These are phyloP conservation scores for Silene vulgaris DNA, from an alignment of 179 eudicot genomes.

Conservation along the genomic window DNA sequence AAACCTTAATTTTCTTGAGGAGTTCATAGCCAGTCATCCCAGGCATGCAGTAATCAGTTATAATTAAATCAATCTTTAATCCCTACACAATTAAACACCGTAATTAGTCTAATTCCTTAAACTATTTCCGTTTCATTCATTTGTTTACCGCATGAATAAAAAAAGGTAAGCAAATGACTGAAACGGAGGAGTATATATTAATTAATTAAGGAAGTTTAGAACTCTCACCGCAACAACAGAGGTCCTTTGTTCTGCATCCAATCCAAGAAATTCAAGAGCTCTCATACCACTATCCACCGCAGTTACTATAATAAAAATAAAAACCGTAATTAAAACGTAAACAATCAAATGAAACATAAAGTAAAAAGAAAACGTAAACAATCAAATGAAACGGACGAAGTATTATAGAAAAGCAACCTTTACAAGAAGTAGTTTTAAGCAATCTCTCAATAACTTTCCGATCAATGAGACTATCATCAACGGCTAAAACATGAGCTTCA, in stretches of 20 bases:
- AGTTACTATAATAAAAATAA: slow-evolving; percentile 27
- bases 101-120: not conserved
- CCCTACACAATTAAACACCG: slow-evolving; percentile 28
- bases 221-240: slow-evolving; percentile 26
- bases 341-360: not conserved
- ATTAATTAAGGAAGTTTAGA: not conserved
- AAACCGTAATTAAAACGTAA: not conserved
- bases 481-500: slow-evolving; percentile 75
- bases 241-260: slow-evolving; percentile 30
- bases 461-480: slow-evolving; percentile 80
- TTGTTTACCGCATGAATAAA: not conserved
- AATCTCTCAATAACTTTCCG: slow-evolving; percentile 71
- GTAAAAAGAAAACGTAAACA: not conserved
- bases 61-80: slow-evolving; percentile 80
- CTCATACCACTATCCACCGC: slow-evolving; percentile 46
- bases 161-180: not conserved
- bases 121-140: not conserved
- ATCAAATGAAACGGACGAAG: not conserved
- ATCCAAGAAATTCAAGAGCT: slow-evolving; percentile 41
- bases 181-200: too few species aligned
- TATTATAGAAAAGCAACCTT: slow-evolving; percentile 37
- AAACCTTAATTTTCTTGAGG: slow-evolving; percentile 79
- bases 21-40: slow-evolving; percentile 92
- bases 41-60: slow-evolving; percentile 93
- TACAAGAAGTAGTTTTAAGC: slow-evolving; percentile 73